These are phyloP conservation scores for Macaranga tanarius DNA, from an alignment of 441 rosid genomes.

Conservation along the genomic window DNA sequence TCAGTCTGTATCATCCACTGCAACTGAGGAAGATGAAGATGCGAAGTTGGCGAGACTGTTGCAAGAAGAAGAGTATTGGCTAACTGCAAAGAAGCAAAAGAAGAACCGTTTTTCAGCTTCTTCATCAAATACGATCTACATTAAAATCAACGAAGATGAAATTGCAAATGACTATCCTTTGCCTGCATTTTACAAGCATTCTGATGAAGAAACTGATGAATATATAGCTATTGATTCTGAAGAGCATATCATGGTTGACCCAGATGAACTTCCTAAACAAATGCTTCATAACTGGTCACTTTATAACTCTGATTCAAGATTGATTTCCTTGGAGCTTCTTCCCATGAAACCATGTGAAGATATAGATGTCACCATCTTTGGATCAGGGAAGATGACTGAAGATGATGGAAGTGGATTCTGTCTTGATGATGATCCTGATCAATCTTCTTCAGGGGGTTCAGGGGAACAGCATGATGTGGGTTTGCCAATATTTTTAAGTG, in stretches of 20 bases:
- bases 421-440: slow-evolving; percentile 43
- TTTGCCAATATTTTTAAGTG: slow-evolving; percentile 56
- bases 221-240: slow-evolving; percentile 42
- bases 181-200: slow-evolving; percentile 64
- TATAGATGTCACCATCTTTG: slow-evolving; percentile 72
- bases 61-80: slow-evolving; percentile 72
- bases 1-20: slow-evolving; percentile 27
- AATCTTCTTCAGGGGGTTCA: slow-evolving; percentile 37
- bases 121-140: slow-evolving; percentile 48
- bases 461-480: slow-evolving; percentile 44
- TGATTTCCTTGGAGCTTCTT: slow-evolving; percentile 82
- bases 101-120: slow-evolving; percentile 42
- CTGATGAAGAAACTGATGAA: slow-evolving; percentile 68
- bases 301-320: slow-evolving; percentile 63
- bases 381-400: slow-evolving; percentile 67
- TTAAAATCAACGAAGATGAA: slow-evolving; percentile 79
- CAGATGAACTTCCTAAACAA: slow-evolving; percentile 54
- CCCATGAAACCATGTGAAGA: slow-evolving; percentile 74
- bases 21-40: slow-evolving; percentile 54
- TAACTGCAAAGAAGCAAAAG: slow-evolving; percentile 42
- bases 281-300: slow-evolving; percentile 85
- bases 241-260: slow-evolving; percentile 27
- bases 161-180: slow-evolving; percentile 83
- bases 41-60: slow-evolving; percentile 49
- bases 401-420: slow-evolving; percentile 63